These are phyloP conservation scores for Penicillium brevicompactum DNA, from an alignment of 2,329 filamentous ascomycete genomes.

Conservation along the genomic window DNA sequence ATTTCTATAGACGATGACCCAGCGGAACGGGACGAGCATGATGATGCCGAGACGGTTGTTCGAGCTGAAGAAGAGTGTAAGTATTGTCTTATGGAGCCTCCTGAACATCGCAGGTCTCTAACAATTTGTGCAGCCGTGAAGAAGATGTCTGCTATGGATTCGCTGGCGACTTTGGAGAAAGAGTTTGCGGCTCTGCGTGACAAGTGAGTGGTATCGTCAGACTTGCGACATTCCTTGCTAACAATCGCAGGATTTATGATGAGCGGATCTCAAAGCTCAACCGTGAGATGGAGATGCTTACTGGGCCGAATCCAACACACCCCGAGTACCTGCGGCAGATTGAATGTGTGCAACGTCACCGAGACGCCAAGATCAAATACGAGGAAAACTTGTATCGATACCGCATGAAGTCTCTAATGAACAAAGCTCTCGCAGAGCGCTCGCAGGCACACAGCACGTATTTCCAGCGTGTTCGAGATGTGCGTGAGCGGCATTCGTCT, in stretches of 20 bases:
- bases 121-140: constrained; percentile 64
- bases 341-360: constrained; percentile 78
- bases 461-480: constrained; percentile 81
- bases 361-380: constrained; percentile 76
- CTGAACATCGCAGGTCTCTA: not conserved
- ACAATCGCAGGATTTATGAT: constrained; percentile 70
- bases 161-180: constrained; percentile 78
- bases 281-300: constrained; percentile 63
- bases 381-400: constrained; percentile 74
- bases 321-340: constrained; percentile 90
- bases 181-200: constrained; percentile 84
- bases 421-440: constrained; percentile 76
- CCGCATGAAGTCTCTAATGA: constrained; percentile 71
- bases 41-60: constrained; percentile 46
- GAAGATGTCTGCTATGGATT: constrained; percentile 77
- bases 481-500: constrained; percentile 77
- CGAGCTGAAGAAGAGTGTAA: constrained; percentile 57
- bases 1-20: constrained; percentile 54
- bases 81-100: constrained; percentile 15
- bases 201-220: constrained; percentile 42
- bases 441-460: constrained; percentile 88
- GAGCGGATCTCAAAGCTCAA: constrained; percentile 84
- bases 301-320: constrained; percentile 67
- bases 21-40: constrained; percentile 51
- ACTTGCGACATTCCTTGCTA: constrained; percentile 10